phyloP scores from a whole-genome alignment of 2,329 filamentous ascomycete species.

The Colletotrichum abscissum region DNA sequence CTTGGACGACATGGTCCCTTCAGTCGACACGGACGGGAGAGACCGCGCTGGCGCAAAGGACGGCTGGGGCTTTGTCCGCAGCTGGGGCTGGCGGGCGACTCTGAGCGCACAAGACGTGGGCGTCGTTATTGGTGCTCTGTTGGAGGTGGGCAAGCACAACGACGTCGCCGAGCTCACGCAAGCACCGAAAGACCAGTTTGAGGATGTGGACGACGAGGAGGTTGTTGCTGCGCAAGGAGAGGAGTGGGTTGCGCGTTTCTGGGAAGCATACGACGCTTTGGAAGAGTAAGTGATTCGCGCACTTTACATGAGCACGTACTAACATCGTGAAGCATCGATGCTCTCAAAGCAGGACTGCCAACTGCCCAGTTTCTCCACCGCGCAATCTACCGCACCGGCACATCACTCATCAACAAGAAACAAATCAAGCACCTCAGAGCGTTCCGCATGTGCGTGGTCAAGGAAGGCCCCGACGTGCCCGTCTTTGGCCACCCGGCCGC shows the following conservation, averaged over 20 bases:
- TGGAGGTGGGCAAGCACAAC: constrained; percentile 83
- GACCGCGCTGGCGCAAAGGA: constrained; percentile 81
- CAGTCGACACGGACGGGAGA: constrained; percentile 76
- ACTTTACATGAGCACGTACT: constrained; percentile 51
- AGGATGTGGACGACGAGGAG: constrained; percentile 57
- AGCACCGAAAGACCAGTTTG: constrained; percentile 46
- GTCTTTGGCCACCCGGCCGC: constrained; percentile 94
- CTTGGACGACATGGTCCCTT: constrained; percentile 90
- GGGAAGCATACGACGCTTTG: constrained; percentile 78
- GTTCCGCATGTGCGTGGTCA: constrained; percentile 95
- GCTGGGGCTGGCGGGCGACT: constrained; percentile 97
- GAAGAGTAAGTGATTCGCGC: constrained; percentile 67
- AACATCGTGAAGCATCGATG: constrained; percentile 71
- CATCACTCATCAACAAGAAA: constrained; percentile 89
- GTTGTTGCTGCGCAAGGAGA: constrained; percentile 63
- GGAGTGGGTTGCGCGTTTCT: constrained; percentile 76
- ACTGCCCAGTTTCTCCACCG: constrained; percentile 90
- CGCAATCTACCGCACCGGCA: constrained; percentile 93
- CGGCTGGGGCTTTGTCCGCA: constrained; percentile 96
- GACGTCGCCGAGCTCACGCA: constrained; percentile 46
- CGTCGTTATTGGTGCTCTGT: constrained; percentile 89
- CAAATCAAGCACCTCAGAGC: constrained; percentile 93
- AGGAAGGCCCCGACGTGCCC: constrained; percentile 90
- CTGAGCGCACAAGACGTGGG: constrained; percentile 93
- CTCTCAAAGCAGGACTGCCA: constrained; percentile 80